A percentile compares a stretch with the other conserved stretches of the same genome.
phyloP scores from a whole-genome alignment of 108 stramenopile genomes.

The Nitzschia putrida region DNA sequence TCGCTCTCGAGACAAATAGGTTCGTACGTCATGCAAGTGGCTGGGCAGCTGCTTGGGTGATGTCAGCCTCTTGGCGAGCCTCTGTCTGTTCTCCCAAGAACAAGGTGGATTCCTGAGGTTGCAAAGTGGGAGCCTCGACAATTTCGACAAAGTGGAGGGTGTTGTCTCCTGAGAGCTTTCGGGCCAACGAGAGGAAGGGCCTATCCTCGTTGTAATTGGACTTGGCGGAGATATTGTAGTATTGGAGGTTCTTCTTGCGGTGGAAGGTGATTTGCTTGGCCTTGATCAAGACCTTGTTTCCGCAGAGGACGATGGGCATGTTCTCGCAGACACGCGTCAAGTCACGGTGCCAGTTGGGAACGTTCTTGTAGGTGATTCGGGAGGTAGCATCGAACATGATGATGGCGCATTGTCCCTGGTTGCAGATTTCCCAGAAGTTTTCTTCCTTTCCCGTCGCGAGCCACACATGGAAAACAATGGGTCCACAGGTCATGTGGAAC shows the following conservation, averaged over 20 bases:
- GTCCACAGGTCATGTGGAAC: no score
- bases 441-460: conserved; percentile 99
- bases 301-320: conserved; percentile 97
- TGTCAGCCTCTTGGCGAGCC: conserved; percentile 83
- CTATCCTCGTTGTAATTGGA: conserved; percentile 99
- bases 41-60: conserved; percentile 87
- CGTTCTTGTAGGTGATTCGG: conserved; percentile 99
- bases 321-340: conserved; percentile 98
- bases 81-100: conserved; percentile 92
- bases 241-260: conserved; percentile 99
- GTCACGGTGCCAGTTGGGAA: conserved; percentile 99
- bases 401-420: conserved; percentile 99
- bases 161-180: conserved; percentile 97
- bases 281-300: conserved; percentile 99
- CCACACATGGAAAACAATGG: conserved; percentile 99
- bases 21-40: no score
- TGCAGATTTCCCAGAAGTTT: conserved; percentile 97
- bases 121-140: conserved; percentile 96
- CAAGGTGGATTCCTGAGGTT: conserved; percentile 93
- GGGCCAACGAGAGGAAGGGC: conserved; percentile 99
- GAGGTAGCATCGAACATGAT: conserved; percentile 98
- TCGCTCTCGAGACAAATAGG: no score
- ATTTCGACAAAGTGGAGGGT: conserved; percentile 96
- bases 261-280: conserved; percentile 99
- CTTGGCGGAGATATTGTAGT: conserved; percentile 99